These are phyloP conservation scores for Posidonia oceanica DNA, from an alignment of 116 monocot genomes.

Conservation along the genomic window DNA sequence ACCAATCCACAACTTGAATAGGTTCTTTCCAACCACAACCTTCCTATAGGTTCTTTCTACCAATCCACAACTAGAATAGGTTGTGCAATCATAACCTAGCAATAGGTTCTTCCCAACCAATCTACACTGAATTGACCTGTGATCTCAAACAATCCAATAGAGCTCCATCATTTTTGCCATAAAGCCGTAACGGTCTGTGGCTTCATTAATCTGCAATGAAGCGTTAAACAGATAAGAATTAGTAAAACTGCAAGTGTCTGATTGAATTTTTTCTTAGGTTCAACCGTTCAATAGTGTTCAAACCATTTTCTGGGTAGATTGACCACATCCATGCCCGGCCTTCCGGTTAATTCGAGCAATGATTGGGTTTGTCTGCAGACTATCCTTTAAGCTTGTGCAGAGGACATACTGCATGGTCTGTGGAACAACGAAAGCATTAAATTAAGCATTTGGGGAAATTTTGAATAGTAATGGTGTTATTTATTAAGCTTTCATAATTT, in stretches of 20 bases:
- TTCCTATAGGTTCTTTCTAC: too few species aligned
- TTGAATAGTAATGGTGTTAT: too few species aligned
- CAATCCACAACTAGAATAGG: too few species aligned
- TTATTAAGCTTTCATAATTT: not conserved
- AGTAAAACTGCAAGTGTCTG: not conserved
- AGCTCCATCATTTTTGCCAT: slow-evolving; percentile 70
- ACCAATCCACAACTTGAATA: too few species aligned
- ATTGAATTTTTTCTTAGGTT: not conserved
- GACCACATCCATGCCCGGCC: slow-evolving; percentile 78
- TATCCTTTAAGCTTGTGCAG: slow-evolving; percentile 49
- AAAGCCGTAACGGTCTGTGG: slow-evolving; percentile 80
- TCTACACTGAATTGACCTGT: too few species aligned
- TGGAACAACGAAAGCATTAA: not conserved
- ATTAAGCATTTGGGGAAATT: not conserved
- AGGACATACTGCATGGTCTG: slow-evolving; percentile 84
- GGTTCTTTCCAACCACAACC: too few species aligned
- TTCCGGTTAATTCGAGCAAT: slow-evolving; percentile 64
- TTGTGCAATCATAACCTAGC: too few species aligned
- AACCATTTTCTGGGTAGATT: slow-evolving; percentile 67
- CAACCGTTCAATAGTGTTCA: not conserved
- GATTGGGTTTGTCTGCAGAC: slow-evolving; percentile 72
- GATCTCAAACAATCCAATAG: slow-evolving; percentile 49
- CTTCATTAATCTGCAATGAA: slow-evolving; percentile 64
- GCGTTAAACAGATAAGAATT: not conserved
- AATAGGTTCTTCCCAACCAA: too few species aligned